Evolutionary conservation across 176 grass and related monocot species (phyloP).

Genomic region (Urochloa ruziziensis): DNA sequence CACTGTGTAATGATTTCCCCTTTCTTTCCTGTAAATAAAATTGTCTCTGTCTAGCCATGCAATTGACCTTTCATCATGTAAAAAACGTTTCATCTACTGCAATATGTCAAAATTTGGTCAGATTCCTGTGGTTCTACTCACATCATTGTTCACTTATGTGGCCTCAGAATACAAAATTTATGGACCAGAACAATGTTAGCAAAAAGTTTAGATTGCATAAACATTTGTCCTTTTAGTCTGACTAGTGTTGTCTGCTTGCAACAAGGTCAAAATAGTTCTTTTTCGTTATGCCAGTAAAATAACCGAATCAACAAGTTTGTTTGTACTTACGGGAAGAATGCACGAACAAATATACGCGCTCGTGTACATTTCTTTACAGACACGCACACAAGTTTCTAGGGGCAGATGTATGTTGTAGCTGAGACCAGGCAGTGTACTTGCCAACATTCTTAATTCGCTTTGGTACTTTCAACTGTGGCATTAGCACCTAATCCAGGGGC

Average conservation of each 20-base stretch:
- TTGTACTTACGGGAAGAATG: constrained; percentile 23
- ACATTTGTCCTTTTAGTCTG: constrained; percentile 1
- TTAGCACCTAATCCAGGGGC: constrained; percentile 50
- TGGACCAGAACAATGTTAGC: background rate
- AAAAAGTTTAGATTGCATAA: background rate
- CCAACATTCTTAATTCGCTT: constrained; percentile 35
- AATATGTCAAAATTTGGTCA: background rate
- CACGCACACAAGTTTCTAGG: constrained; percentile 41
- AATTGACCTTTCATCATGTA: constrained; percentile 8
- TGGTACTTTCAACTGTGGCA: constrained; percentile 30
- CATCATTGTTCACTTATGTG: background rate
- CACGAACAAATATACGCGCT: constrained; percentile 25
- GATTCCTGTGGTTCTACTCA: background rate
- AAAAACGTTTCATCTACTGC: background rate
- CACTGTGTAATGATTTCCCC: background rate
- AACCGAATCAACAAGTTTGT: background rate
- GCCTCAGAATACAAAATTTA: background rate
- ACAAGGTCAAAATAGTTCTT: background rate
- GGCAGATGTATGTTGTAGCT: constrained; percentile 9
- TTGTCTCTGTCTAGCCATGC: background rate
- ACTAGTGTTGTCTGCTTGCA: background rate
- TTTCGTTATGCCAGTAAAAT: background rate
- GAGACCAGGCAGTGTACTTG: constrained; percentile 31
- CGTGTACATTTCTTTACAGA: constrained; percentile 37
- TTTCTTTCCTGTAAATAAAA: constrained; percentile 31